A percentile compares a stretch with the other conserved stretches of the same genome.
Evolutionary conservation across 2,329 filamentous ascomycete species (phyloP).

Genomic region (Colletotrichum camelliae): DNA sequence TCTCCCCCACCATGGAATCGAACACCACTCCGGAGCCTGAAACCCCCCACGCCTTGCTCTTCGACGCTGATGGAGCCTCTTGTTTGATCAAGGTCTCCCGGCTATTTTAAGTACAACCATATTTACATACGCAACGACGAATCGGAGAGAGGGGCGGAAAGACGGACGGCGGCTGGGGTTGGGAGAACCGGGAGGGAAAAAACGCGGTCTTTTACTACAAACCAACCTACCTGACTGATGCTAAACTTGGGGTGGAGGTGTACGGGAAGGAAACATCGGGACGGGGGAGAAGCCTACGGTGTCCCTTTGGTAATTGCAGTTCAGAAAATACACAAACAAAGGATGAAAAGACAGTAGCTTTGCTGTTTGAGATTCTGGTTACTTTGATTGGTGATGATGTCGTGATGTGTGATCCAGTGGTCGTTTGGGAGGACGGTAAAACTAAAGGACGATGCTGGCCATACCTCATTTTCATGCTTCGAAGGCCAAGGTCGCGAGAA

Average conservation of each 20-base stretch:
- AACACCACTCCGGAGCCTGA: background rate
- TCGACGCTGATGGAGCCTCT: background rate
- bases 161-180: background rate
- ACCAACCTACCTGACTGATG: background rate
- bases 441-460: background rate
- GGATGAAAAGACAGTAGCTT: constrained; percentile 5
- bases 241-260: background rate
- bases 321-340: constrained; percentile 23
- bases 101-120: constrained; percentile 2
- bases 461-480: too few relatives aligned
- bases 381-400: background rate
- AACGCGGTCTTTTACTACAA: constrained; percentile 4
- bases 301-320: constrained; percentile 14
- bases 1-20: background rate
- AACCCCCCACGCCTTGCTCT: background rate
- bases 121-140: background rate
- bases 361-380: background rate
- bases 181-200: background rate
- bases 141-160: background rate
- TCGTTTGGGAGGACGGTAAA: fast-evolving
- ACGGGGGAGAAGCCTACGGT: background rate
- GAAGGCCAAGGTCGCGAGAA: background rate
- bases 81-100: background rate
- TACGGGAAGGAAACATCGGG: background rate
- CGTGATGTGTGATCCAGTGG: background rate